Percentiles rank a stretch among this genome's conserved stretches.
Evolutionary conservation across 805 yeast species (phyloP).

Genomic region (Nakazawaea ernobii): DNA sequence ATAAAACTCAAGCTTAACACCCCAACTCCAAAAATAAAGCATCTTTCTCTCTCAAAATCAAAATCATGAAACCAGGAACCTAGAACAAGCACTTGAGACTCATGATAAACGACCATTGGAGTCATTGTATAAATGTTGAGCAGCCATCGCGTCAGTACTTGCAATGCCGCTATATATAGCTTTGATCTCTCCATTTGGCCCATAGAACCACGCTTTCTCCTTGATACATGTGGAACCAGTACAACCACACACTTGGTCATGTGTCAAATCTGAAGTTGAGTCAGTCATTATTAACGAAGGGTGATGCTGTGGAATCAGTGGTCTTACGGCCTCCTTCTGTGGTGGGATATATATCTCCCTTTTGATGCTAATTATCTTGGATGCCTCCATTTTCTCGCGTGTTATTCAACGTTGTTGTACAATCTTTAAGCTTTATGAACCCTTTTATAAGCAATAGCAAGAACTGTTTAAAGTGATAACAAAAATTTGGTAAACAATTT

Average conservation of each 20-base stretch:
- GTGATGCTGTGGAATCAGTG: conserved; percentile 26
- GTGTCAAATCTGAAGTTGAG: conserved; percentile 21
- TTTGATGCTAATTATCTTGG: conserved; percentile 24
- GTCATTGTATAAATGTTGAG: conserved; percentile 21
- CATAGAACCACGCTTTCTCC: conserved; percentile 30
- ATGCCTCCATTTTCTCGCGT: conserved; percentile 23
- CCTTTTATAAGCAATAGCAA: background rate
- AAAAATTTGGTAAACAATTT: too few relatives aligned
- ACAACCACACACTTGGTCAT: conserved; percentile 27
- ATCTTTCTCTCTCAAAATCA: background rate
- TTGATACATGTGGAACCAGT: conserved; percentile 26
- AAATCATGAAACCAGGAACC: background rate
- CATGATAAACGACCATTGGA: conserved; percentile 15
- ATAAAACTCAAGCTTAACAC: background rate
- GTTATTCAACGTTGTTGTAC: background rate
- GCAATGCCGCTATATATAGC: conserved; percentile 18
- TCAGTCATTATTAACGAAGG: conserved; percentile 30
- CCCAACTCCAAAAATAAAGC: background rate
- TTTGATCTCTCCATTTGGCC: conserved; percentile 28
- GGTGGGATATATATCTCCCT: conserved; percentile 29
- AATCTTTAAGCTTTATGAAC: background rate
- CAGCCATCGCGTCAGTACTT: conserved; percentile 24
- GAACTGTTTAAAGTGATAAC: background rate
- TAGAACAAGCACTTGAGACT: background rate
- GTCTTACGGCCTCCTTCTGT: conserved; percentile 12